Evolutionary conservation across 768 basidiomycete species (phyloP).

Genomic region (Podaxis pistillaris): DNA sequence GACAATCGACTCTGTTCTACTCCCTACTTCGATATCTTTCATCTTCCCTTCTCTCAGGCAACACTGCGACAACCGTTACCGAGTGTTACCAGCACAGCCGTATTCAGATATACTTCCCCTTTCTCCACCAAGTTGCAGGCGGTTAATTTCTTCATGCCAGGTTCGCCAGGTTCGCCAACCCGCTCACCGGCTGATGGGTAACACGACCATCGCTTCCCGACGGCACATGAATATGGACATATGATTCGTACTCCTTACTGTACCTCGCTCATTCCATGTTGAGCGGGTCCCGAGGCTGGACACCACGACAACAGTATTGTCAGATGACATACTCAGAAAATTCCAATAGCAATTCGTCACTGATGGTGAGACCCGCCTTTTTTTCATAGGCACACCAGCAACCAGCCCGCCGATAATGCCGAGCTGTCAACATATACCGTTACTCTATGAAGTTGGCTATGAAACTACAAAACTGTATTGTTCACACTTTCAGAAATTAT

Average conservation of each 20-base stretch:
- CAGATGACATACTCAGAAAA: conserved; percentile 5
- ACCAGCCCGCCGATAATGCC: not conserved
- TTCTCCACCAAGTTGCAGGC: not conserved
- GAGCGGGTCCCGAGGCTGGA: conserved; percentile 1
- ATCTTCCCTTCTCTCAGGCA: not conserved
- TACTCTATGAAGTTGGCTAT: not conserved
- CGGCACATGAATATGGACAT: not conserved
- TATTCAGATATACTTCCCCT: not conserved
- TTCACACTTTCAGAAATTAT: not conserved
- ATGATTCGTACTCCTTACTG: not conserved
- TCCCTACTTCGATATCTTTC: not conserved
- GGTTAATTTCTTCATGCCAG: not conserved
- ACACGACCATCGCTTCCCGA: not conserved
- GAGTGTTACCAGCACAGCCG: not conserved
- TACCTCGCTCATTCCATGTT: not conserved
- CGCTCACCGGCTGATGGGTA: not conserved
- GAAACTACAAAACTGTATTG: not conserved
- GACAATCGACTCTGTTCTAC: not conserved
- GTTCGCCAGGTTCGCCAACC: not conserved
- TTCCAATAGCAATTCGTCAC: not conserved
- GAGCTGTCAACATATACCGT: not conserved
- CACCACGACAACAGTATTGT: conserved; percentile 2
- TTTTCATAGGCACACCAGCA: not conserved
- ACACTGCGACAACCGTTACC: not conserved
- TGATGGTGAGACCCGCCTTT: not conserved